Evolutionary conservation across 805 yeast species (phyloP).

Genomic region (Yarrowia keelungensis): DNA sequence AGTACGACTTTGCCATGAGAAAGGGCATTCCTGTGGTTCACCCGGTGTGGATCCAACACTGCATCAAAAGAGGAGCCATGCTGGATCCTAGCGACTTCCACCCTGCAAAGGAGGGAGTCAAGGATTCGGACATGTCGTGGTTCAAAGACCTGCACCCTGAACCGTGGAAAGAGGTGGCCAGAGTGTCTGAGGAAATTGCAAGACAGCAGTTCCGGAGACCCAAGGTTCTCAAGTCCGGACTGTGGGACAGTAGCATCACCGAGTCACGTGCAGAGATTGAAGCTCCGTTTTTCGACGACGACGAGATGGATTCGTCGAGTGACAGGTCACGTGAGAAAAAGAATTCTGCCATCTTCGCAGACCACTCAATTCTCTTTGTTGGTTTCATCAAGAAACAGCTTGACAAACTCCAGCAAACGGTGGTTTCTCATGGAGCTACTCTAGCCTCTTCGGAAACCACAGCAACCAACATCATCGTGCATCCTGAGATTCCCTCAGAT

Average conservation of each 20-base stretch:
- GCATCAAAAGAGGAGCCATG: conserved; percentile 53
- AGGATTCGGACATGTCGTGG: neutral
- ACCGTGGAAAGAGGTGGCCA: conserved; percentile 3
- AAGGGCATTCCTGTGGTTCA: conserved; percentile 54
- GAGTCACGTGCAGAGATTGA: conserved; percentile 10
- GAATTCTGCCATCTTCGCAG: conserved; percentile 40
- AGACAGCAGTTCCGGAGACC: conserved; percentile 10
- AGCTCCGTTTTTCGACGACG: conserved; percentile 1
- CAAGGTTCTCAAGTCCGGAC: conserved; percentile 8
- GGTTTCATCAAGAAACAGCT: conserved; percentile 55
- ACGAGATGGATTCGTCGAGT: neutral
- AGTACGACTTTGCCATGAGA: conserved; percentile 51
- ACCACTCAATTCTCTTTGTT: conserved; percentile 51
- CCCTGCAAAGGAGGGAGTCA: conserved; percentile 41
- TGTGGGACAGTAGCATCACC: conserved; percentile 27
- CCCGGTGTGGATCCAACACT: conserved; percentile 56
- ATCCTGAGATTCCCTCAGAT: conserved; percentile 47
- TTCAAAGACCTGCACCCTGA: neutral
- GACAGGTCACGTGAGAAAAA: conserved; percentile 44
- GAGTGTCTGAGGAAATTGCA: conserved; percentile 12
- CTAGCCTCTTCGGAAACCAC: conserved; percentile 41
- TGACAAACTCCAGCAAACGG: conserved; percentile 53
- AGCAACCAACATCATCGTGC: conserved; percentile 43
- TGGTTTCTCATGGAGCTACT: conserved; percentile 57
- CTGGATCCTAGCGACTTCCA: conserved; percentile 52